These are phyloP conservation scores for Botrytis sinoallii DNA, from an alignment of 2,329 filamentous ascomycete species.

Conservation along the genomic window DNA sequence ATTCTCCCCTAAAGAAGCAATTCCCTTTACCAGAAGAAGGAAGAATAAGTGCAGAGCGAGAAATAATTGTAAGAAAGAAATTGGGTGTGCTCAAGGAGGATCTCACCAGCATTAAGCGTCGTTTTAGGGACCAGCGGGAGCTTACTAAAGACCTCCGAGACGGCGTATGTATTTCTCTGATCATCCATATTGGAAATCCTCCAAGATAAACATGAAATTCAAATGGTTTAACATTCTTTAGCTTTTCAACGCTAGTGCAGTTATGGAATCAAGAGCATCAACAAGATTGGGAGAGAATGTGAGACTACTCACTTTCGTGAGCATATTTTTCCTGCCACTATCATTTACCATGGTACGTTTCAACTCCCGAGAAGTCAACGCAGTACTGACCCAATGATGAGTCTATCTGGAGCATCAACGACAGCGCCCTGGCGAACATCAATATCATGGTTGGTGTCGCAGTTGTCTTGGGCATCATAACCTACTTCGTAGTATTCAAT, in stretches of 20 bases:
- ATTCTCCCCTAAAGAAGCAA: fast-evolving
- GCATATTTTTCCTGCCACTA: neutral
- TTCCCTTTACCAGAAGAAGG: neutral
- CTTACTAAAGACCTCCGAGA: neutral
- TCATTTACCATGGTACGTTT: neutral
- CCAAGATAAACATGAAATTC: too few relatives aligned
- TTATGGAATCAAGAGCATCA: neutral
- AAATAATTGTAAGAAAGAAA: fast-evolving
- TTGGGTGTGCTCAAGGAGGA: neutral
- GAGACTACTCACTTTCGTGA: neutral
- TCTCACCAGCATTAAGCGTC: neutral
- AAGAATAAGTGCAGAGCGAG: neutral
- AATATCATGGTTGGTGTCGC: neutral
- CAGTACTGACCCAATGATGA: neutral
- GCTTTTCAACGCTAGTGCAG: neutral
- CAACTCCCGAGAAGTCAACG: neutral
- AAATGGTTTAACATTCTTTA: too few relatives aligned
- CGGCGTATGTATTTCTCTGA: neutral
- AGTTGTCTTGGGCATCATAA: neutral
- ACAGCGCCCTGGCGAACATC: neutral
- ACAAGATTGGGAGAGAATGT: neutral
- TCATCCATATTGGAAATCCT: too few relatives aligned
- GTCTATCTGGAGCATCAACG: neutral
- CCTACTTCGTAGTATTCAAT: neutral
- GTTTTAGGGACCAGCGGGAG: neutral